These are phyloP conservation scores for Gaeumannomyces tritici DNA, from an alignment of 2,329 filamentous ascomycete species.

Conservation along the genomic window DNA sequence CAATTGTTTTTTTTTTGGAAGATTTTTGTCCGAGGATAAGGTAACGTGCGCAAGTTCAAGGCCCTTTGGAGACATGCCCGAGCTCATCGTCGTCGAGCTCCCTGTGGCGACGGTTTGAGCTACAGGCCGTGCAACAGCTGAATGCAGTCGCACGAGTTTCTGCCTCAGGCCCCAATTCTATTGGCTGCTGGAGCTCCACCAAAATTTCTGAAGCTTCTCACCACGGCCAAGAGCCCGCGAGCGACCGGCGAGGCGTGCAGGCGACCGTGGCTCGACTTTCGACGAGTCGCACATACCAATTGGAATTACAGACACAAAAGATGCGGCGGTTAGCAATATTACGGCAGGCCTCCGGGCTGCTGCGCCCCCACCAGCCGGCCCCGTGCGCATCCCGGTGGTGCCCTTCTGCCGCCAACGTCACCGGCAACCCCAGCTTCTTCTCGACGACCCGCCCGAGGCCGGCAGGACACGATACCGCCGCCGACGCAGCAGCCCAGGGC, in stretches of 20 bases:
- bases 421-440: conserved; percentile 1
- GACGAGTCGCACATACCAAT: neutral
- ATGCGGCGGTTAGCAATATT: conserved; percentile 34
- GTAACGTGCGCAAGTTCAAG: neutral
- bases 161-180: conserved; percentile 1
- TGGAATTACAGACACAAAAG: conserved; percentile 7
- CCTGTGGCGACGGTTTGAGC: no score
- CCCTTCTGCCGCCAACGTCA: neutral
- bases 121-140: no score
- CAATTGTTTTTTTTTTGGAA: neutral
- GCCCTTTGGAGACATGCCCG: neutral
- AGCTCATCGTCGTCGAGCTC: no score
- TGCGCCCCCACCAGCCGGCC: neutral
- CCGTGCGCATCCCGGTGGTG: conserved; percentile 1
- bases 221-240: neutral
- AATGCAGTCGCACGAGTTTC: neutral
- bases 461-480: neutral
- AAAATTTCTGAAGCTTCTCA: conserved; percentile 1
- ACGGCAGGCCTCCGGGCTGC: conserved; percentile 10
- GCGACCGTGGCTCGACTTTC: neutral
- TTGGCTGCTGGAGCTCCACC: neutral
- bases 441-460: conserved; percentile 1
- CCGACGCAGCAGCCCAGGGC: neutral
- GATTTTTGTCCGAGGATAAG: neutral
- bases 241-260: neutral